Base-by-base conservation (phyloP, 192 early-diverging fungal species). In the Umbelopsis vinacea region DNA sequence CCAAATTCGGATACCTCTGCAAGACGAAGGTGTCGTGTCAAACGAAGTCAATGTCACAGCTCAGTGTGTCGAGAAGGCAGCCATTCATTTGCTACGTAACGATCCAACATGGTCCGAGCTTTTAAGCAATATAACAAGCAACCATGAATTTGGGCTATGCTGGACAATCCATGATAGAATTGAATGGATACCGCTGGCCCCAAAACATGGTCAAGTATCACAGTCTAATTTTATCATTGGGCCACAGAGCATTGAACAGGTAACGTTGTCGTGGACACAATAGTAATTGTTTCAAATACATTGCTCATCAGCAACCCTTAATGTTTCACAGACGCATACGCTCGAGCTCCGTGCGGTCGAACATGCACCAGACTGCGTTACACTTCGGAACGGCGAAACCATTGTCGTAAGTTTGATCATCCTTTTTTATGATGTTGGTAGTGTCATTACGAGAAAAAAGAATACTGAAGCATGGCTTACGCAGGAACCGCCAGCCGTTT, bases 161-260 rank as follows among this genome's bases (percentile, higher is more conserved):
- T 79, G 77, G 77, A 57, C 73, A 9, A 21, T 33, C 3, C 53
- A 57, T 3, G 77, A 79, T 22, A 21, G 77, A 6, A 70, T 70
- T 17, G 77, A 79, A 57, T 79, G 77, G 77, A 67, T 79, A 0
- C 71, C 71, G 47, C 71, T 69, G 77, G 33, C 52, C 26, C 17
- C 24, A 21, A 35, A 22, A 40, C 11, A 46, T 9, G 67, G 71
- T 9, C 15, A 22, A 33, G 3, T 40, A 1, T 15, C 10, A 14
- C 50, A 69, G 12, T 52, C 60, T 50, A 69, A 79, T 45, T 46
- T 38, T 14, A 35, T 71, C 0, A 68, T 79, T 15, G 50, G 77
- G 11, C 73, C 77, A 15, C 77, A 79, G 15, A 79, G 46, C 46
- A 79, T 79, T 26, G 77, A 79, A 67, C 60, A 79, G 66, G 75